These are phyloP conservation scores for Calonectria naviculata DNA, from an alignment of 2,329 filamentous ascomycete species.

Conservation along the genomic window DNA sequence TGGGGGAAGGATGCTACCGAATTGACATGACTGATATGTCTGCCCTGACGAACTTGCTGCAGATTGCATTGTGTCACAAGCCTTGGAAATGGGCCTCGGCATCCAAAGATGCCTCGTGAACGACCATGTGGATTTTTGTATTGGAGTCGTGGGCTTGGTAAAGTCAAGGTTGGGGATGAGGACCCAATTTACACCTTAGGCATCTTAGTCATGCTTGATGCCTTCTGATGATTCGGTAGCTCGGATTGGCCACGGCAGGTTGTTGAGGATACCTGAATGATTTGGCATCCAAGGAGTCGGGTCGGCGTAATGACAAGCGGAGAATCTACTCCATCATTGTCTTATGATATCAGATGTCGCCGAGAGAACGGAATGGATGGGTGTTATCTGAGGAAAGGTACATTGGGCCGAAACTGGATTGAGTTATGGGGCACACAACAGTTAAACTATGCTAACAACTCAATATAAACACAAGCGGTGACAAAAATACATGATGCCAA, in stretches of 20 bases:
- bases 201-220: not conserved
- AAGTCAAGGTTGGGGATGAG: constrained; percentile 3
- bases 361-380: not conserved
- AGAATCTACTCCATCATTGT: not conserved
- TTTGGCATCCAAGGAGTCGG: not conserved
- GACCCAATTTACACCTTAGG: not conserved
- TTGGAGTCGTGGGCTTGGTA: not conserved
- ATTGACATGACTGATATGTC: not conserved
- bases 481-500: not conserved
- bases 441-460: not conserved
- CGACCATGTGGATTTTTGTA: not conserved
- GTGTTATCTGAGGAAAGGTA: constrained; percentile 3
- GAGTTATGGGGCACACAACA: not conserved
- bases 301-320: not conserved
- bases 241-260: not conserved
- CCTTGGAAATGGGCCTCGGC: constrained; percentile 9
- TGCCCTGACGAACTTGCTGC: not conserved
- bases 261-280: constrained; percentile 4
- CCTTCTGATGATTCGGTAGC: not conserved
- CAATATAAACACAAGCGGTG: not conserved
- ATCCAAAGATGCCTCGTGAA: not conserved
- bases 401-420: not conserved
- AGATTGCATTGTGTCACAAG: constrained; percentile 11
- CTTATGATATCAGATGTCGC: constrained; percentile 1
- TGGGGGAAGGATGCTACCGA: constrained; percentile 32